Evolutionary conservation across 306 rosid genomes (phyloP).

Genomic region (Calophaca sinica): DNA sequence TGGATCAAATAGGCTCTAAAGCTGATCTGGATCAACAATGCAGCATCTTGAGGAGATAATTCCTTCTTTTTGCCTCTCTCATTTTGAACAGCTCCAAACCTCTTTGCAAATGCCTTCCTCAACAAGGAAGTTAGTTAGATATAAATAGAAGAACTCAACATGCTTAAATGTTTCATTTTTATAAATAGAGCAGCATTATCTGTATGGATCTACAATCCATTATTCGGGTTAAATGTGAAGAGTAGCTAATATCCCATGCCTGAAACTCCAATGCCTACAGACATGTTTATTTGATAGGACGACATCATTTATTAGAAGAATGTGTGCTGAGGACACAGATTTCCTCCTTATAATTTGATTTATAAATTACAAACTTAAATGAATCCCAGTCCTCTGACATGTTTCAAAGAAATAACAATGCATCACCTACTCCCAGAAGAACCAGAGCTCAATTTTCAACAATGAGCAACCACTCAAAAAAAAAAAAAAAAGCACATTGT

Average conservation of each 20-base stretch:
- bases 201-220: slow-evolving; percentile 4
- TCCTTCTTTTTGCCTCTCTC: slow-evolving; percentile 84
- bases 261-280: neutral
- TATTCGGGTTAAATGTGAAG: neutral
- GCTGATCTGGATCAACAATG: slow-evolving; percentile 70
- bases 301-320: slow-evolving; percentile 1
- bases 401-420: neutral
- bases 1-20: slow-evolving; percentile 82
- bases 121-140: slow-evolving; percentile 41
- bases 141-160: slow-evolving; percentile 24
- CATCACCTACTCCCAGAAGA: neutral
- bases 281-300: slow-evolving; percentile 34
- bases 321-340: neutral
- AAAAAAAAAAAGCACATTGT: too few relatives aligned
- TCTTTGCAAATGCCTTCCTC: slow-evolving; percentile 78
- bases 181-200: neutral
- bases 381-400: neutral
- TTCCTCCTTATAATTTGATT: slow-evolving; percentile 12
- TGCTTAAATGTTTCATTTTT: slow-evolving; percentile 7
- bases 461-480: neutral
- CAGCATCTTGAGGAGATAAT: slow-evolving; percentile 89
- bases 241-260: neutral
- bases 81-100: slow-evolving; percentile 60
- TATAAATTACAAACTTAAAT: neutral
- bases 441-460: neutral